These are phyloP conservation scores for Boletus bicolor DNA, from an alignment of 768 basidiomycete species.

Conservation along the genomic window DNA sequence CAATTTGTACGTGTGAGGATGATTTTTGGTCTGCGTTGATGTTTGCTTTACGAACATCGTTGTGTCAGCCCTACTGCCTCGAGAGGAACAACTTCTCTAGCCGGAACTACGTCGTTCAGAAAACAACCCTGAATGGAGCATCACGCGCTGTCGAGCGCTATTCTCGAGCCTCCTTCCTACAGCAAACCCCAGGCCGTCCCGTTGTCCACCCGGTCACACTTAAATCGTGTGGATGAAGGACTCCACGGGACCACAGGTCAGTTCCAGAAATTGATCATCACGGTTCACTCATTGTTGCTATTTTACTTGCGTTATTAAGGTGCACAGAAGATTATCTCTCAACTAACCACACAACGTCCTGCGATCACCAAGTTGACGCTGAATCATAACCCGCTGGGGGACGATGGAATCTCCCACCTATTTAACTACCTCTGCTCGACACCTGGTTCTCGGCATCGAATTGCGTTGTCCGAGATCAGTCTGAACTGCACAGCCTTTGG, in stretches of 20 bases:
- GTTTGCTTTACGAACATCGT: neutral
- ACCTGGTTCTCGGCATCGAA: conserved; percentile 42
- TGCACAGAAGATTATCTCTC: conserved; percentile 48
- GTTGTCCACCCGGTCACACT: conserved; percentile 18
- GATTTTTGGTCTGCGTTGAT: neutral
- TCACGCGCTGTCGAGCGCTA: neutral
- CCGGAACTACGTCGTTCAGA: neutral
- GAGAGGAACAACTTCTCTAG: neutral
- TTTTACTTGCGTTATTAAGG: conserved; percentile 35
- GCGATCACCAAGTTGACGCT: conserved; percentile 49
- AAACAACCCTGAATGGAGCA: conserved; percentile 15
- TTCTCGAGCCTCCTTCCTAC: neutral
- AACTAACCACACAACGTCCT: conserved; percentile 40
- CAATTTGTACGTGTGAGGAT: neutral
- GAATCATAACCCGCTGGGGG: conserved; percentile 54
- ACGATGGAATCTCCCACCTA: conserved; percentile 52
- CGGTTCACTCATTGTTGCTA: neutral
- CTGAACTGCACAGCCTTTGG: conserved; percentile 56
- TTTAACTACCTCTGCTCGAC: conserved; percentile 54
- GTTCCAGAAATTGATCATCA: neutral
- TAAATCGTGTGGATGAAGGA: conserved; percentile 18
- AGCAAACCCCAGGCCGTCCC: conserved; percentile 3
- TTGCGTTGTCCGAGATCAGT: conserved; percentile 47
- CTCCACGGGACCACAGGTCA: conserved; percentile 23
- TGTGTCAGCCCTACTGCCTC: neutral